These are phyloP conservation scores for Xylaria polymorpha DNA, from an alignment of 2,329 filamentous ascomycete species.

Conservation along the genomic window DNA sequence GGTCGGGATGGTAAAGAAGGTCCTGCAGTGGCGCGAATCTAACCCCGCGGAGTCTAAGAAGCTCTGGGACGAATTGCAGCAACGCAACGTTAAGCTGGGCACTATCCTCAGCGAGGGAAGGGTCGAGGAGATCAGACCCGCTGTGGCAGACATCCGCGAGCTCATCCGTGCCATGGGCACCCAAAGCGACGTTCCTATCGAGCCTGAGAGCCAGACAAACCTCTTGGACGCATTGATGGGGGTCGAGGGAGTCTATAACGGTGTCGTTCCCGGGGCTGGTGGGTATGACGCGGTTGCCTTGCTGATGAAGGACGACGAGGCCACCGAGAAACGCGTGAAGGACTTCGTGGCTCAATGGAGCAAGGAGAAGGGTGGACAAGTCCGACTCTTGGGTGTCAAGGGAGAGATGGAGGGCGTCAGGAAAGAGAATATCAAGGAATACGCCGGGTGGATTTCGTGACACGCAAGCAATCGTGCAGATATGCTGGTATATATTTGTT, in stretches of 20 bases:
- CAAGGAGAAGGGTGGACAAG: constrained; percentile 66
- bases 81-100: constrained; percentile 77
- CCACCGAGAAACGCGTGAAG: constrained; percentile 70
- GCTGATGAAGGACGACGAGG: constrained; percentile 77
- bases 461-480: background rate
- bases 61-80: constrained; percentile 82
- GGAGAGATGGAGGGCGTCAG: constrained; percentile 52
- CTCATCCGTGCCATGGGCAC: constrained; percentile 81
- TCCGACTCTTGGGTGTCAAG: constrained; percentile 68
- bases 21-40: constrained; percentile 81
- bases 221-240: constrained; percentile 79
- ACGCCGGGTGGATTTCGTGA: constrained; percentile 47
- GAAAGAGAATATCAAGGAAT: constrained; percentile 46
- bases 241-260: constrained; percentile 85
- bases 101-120: constrained; percentile 64
- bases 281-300: constrained; percentile 91
- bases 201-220: constrained; percentile 85
- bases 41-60: constrained; percentile 71
- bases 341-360: constrained; percentile 75
- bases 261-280: constrained; percentile 92
- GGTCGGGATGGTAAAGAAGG: constrained; percentile 93
- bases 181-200: constrained; percentile 83
- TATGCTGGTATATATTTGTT: constrained; percentile 15
- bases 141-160: constrained; percentile 64
- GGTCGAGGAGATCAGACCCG: constrained; percentile 57